Evolutionary conservation across 345 rosid species (phyloP), one percentile per base, ranked within the genome.

Genomic region (Erodium maritimum): DNA sequence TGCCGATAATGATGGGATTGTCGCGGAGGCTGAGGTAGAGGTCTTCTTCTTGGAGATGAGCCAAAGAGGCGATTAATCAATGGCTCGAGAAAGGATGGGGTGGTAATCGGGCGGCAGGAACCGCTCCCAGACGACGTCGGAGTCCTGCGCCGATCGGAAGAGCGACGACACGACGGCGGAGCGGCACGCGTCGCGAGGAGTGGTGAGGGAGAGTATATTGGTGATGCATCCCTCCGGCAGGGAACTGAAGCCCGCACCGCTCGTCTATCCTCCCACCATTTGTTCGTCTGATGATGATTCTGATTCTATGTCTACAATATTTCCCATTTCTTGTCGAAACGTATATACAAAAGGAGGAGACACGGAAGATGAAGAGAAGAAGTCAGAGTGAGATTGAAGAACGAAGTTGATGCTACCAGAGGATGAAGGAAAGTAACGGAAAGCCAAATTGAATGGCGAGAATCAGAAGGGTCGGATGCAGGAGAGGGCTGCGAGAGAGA

Each of bases 51-150:
- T 77, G 20, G 81, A 65, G 24, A 71, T 37, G 45, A 55, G 56
- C 17, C 7, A 50, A 22, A 17, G 48, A 7, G 50, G 23, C 24
- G 19, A 25, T 0, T 52, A 55, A 5, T 61, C 13, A 0, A 59
- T 55, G 5, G 62, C 14, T 34, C 72, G 59, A 2, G 66, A 69
- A 53, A 72, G 51, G 54, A 76, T 64, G 11, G 65, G 19, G 5
- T 29, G 60, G 56, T 70, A 65, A 13, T 79, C 82, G 0, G 65
- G 46, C 11, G 87, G 87, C 11, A 87, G 66, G 63, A 77, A 84
- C 29, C 54, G 66, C 7, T 61, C 56, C 91, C 91, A 82, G 5
- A 77, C 87, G 33, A 17, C 57, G 58, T 85, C 85, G 23, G 83
- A 77, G 23, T 61, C 50, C 0, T 70, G 74, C 5, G 80, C 79